Conservation (phyloP, 306 rosid species). For the Cercis canadensis region DNA sequence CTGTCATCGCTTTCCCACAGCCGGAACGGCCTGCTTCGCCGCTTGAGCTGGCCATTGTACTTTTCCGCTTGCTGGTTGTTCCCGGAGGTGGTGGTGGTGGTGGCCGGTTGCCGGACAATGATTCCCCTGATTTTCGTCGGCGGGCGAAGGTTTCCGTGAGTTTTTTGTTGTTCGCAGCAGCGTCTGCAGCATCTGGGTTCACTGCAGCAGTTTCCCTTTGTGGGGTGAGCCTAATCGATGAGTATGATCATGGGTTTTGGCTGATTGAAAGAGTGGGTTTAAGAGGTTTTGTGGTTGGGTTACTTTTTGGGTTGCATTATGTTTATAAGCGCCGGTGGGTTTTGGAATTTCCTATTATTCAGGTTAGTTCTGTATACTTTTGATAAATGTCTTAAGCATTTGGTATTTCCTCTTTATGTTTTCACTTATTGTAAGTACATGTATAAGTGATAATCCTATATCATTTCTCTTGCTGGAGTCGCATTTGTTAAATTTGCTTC, state of each 20-base stretch:
- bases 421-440: not conserved
- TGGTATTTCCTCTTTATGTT: not conserved
- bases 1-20: conserved; percentile 61
- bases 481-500: not conserved
- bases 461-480: conserved; percentile 7
- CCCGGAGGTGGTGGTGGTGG: conserved; percentile 26
- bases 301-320: conserved; percentile 66
- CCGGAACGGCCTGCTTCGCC: conserved; percentile 51
- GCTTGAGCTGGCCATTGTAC: conserved; percentile 42
- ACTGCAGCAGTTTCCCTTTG: conserved; percentile 60
- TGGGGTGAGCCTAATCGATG: conserved; percentile 39
- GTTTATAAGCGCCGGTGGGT: conserved; percentile 78
- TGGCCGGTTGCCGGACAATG: conserved; percentile 23
- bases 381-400: not conserved
- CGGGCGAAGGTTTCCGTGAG: conserved; percentile 54
- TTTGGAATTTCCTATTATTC: conserved; percentile 85
- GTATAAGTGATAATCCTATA: not conserved
- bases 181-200: conserved; percentile 47
- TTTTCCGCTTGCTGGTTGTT: conserved; percentile 57
- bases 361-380: conserved; percentile 53
- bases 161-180: conserved; percentile 47
- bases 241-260: conserved; percentile 44
- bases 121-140: conserved; percentile 42
- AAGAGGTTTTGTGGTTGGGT: conserved; percentile 67
- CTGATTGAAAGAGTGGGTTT: conserved; percentile 53